phyloP scores from a whole-genome alignment of 805 yeast genomes.

The Metschnikowia sp. region DNA sequence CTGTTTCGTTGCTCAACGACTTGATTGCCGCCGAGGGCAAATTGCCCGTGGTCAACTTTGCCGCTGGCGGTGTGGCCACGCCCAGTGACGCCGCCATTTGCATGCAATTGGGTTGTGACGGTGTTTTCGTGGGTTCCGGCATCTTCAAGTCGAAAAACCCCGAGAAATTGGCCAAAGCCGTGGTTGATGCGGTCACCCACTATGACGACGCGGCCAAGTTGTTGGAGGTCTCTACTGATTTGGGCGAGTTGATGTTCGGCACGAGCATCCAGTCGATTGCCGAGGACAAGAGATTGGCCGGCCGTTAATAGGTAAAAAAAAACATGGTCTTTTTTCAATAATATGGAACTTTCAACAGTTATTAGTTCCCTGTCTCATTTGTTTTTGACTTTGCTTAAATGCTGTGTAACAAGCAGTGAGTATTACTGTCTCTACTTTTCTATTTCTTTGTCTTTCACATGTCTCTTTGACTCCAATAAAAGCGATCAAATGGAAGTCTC shows the following conservation, averaged over 20 bases:
- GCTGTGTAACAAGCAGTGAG: too few species aligned
- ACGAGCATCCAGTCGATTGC: conserved; percentile 44
- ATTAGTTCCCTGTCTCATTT: too few species aligned
- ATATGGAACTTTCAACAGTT: too few species aligned
- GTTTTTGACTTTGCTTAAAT: too few species aligned
- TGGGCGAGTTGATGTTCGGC: conserved; percentile 79
- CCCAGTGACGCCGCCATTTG: conserved; percentile 85
- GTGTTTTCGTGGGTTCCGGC: conserved; percentile 76
- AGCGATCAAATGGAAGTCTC: too few species aligned
- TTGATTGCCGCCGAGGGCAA: conserved; percentile 52
- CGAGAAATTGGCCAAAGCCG: conserved; percentile 69
- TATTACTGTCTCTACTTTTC: too few species aligned
- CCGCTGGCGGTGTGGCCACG: conserved; percentile 87
- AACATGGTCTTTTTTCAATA: too few species aligned
- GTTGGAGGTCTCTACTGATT: conserved; percentile 62
- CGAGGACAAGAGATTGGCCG: conserved; percentile 15
- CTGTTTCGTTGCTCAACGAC: conserved; percentile 48
- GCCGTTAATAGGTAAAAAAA: conserved; percentile 3
- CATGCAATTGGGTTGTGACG: conserved; percentile 79
- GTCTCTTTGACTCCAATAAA: too few species aligned
- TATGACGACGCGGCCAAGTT: conserved; percentile 58
- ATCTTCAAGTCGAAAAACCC: conserved; percentile 75
- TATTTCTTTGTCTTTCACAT: too few species aligned
- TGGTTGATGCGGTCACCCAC: conserved; percentile 74
- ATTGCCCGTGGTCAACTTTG: conserved; percentile 80